Percentiles rank a stretch among this genome's conserved stretches.
Evolutionary conservation across 495 filamentous ascomycete species (phyloP).

Genomic region (Symbiotaphrina buchneri): DNA sequence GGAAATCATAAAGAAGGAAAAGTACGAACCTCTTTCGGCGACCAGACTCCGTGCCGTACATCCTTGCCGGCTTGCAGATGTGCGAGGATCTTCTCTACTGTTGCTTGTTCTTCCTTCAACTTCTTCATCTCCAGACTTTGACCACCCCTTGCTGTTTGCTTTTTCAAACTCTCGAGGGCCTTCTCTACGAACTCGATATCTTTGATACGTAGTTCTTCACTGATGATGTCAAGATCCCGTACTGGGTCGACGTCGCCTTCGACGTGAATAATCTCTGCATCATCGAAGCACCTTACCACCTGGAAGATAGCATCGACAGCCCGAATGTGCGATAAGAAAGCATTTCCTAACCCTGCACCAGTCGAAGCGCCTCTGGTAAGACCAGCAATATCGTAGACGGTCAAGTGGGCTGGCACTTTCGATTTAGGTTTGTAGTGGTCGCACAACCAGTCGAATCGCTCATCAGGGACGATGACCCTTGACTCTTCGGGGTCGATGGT

Average conservation of each 20-base stretch:
- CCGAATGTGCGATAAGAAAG: conserved; percentile 96
- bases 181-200: conserved; percentile 99
- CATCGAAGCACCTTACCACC: conserved; percentile 96
- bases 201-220: conserved; percentile 88
- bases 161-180: conserved; percentile 66
- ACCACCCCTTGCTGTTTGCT: conserved; percentile 82
- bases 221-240: conserved; percentile 89
- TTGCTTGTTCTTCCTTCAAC: conserved; percentile 83
- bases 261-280: conserved; percentile 98
- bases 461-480: conserved; percentile 92
- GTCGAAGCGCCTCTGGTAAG: conserved; percentile 91
- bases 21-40: conserved; percentile 75
- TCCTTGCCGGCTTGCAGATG: conserved; percentile 74
- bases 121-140: conserved; percentile 98
- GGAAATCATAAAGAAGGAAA: conserved; percentile 8
- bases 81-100: conserved; percentile 66
- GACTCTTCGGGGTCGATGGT: conserved; percentile 99
- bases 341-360: conserved; percentile 91
- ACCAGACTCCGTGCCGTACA: conserved; percentile 75
- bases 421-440: conserved; percentile 96
- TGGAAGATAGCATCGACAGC: conserved; percentile 99
- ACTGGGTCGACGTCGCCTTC: conserved; percentile 94
- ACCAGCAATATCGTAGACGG: conserved; percentile 98
- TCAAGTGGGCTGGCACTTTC: conserved; percentile 83
- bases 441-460: conserved; percentile 86